Base-by-base conservation (phyloP, 768 basidiomycete genomes). In the Trametes sanguinea region DNA sequence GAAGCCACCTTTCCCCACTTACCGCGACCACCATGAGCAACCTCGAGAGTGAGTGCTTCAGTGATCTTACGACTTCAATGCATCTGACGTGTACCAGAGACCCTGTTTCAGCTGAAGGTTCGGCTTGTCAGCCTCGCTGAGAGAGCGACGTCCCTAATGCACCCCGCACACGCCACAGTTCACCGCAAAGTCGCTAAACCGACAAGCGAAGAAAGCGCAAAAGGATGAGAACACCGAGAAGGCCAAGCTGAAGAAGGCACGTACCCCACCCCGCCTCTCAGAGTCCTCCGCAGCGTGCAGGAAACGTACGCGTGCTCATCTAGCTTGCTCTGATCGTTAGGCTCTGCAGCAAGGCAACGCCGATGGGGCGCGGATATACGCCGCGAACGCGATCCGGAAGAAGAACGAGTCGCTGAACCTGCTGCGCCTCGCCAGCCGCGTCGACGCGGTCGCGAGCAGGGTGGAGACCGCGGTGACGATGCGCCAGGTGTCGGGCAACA, bases 391-490 rank as follows among this genome's bases (percentile, higher is more conserved):
- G 53, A 99, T 99, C 72, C 84, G 97, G 51, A 99, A 99, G 87
- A 98, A 98, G 84, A 91, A 85, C 63, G 97, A 99, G 73, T 78
- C 89, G 0, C 77, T 99, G 68, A 98, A 98, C 75, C 81, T 99
- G 6, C 85, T 99, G 6, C 83, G 96, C 48, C 77, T 99, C 51
- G 87, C 89, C 0, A 95, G 93, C 70, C 84, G 95, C 30, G 92
- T 98, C 75, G 97, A 99, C 72, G 96, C 97, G 10, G 97, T 98
- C 8, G 92, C 96, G 2, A 95, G 93, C 70, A 80, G 96, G 29
- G 95, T 99, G 0, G 97, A 99, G 78, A 98, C 97, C 16, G 97
- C 97, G 0, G 95, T 98, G 45, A 98, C 96, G 57, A 98, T 99
- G 94, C 86, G 93, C 51, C 85, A 93, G 76, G 91, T 99, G 43